Conservation (phyloP, 768 basidiomycete genomes). For the Mycena albidolilacea region DNA sequence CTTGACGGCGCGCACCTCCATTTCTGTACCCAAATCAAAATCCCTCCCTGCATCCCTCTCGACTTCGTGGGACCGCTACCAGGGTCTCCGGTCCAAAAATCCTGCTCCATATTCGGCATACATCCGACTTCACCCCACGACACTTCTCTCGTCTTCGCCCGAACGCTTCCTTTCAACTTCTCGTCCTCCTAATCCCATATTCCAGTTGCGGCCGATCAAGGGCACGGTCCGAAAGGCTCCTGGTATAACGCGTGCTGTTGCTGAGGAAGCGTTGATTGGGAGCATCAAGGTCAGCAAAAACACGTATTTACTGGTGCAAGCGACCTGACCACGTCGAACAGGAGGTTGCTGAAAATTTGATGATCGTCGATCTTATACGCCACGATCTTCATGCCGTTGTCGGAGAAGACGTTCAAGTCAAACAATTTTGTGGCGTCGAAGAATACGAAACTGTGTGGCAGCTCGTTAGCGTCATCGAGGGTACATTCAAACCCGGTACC, state of each 20-base stretch:
- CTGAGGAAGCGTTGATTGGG: conserved; percentile 74
- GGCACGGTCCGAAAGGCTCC: conserved; percentile 87
- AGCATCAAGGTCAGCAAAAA: conserved; percentile 65
- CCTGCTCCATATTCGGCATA: conserved; percentile 93
- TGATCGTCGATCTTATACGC: conserved; percentile 97
- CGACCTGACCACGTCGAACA: too few species aligned
- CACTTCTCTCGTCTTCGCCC: conserved; percentile 89
- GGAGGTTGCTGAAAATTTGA: conserved; percentile 96
- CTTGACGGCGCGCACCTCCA: conserved; percentile 82
- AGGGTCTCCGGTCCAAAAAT: conserved; percentile 78
- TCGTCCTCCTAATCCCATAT: conserved; percentile 73
- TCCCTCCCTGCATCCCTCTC: conserved; percentile 39
- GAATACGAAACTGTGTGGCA: conserved; percentile 97
- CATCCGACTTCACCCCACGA: conserved; percentile 81
- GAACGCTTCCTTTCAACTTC: conserved; percentile 91
- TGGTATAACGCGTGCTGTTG: conserved; percentile 72
- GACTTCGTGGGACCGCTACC: conserved; percentile 84
- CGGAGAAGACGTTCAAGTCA: conserved; percentile 85
- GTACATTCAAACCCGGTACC: conserved; percentile 59
- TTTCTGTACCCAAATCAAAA: conserved; percentile 59
- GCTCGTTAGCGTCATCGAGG: conserved; percentile 94
- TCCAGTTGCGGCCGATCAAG: conserved; percentile 95
- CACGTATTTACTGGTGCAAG: too few species aligned
- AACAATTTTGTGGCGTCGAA: conserved; percentile 89
- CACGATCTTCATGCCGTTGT: conserved; percentile 91